These are phyloP conservation scores for Tylopilus rubrobrunneus DNA, from an alignment of 768 basidiomycete genomes.

Conservation along the genomic window DNA sequence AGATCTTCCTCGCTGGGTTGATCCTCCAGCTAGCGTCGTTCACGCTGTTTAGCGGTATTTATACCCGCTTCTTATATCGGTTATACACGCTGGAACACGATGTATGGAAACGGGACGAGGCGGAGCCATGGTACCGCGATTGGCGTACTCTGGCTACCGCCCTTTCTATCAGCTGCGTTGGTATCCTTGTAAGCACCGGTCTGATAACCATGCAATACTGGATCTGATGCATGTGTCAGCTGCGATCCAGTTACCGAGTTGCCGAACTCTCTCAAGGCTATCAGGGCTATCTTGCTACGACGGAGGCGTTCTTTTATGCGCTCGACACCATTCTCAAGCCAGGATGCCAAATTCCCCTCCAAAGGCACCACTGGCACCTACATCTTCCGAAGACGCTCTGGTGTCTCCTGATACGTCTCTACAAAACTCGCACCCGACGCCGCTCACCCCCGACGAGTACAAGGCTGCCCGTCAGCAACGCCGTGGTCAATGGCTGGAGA, in stretches of 20 bases:
- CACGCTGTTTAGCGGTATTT: slow-evolving; percentile 44
- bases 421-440: background rate
- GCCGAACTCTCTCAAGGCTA: slow-evolving; percentile 65
- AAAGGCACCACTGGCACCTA: no score
- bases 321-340: slow-evolving; percentile 56
- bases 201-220: background rate
- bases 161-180: slow-evolving; percentile 52
- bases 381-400: background rate
- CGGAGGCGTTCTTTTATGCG: slow-evolving; percentile 61
- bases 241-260: slow-evolving; percentile 61
- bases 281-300: slow-evolving; percentile 50
- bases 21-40: slow-evolving; percentile 54
- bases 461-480: slow-evolving; percentile 38
- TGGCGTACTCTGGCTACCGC: slow-evolving; percentile 57
- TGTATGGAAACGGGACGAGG: slow-evolving; percentile 38
- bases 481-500: slow-evolving; percentile 39
- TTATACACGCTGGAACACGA: slow-evolving; percentile 34
- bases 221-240: background rate
- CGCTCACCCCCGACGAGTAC: slow-evolving; percentile 36
- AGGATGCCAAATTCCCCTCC: background rate
- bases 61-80: slow-evolving; percentile 45
- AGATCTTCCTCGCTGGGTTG: slow-evolving; percentile 61
- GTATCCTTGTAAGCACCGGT: slow-evolving; percentile 50
- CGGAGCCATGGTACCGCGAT: slow-evolving; percentile 46
- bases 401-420: background rate